These are phyloP conservation scores for Chernovozyma sophiae-reginae DNA, from an alignment of 1,139 yeast genomes.

Conservation along the genomic window DNA sequence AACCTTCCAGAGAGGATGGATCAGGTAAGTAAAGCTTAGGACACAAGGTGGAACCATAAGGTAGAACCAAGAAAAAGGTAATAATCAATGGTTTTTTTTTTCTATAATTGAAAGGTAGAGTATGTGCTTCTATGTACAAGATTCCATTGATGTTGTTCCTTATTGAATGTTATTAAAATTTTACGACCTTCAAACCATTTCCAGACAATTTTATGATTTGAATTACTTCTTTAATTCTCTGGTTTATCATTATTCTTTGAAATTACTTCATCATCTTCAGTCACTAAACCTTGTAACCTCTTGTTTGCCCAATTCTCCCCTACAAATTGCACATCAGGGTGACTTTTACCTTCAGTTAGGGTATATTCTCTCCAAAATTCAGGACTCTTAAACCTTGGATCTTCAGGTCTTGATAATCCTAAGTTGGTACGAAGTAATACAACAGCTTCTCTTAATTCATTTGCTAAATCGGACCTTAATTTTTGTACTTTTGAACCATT, in stretches of 20 bases:
- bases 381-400: slow-evolving; percentile 60
- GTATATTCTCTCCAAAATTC: slow-evolving; percentile 72
- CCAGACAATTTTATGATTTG: too few species aligned
- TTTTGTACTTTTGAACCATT: slow-evolving; percentile 59
- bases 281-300: slow-evolving; percentile 57
- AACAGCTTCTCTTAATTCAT: slow-evolving; percentile 61
- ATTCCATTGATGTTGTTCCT: too few species aligned
- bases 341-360: slow-evolving; percentile 58
- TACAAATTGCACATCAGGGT: slow-evolving; percentile 61
- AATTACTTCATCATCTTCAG: slow-evolving; percentile 25
- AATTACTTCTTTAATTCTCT: too few species aligned
- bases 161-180: too few species aligned
- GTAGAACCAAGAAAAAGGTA: too few species aligned
- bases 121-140: too few species aligned
- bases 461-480: slow-evolving; percentile 69
- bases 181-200: too few species aligned
- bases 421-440: slow-evolving; percentile 49
- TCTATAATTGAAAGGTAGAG: background rate
- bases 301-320: slow-evolving; percentile 81
- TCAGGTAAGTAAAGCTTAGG: too few species aligned
- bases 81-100: too few species aligned
- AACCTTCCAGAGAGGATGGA: too few species aligned
- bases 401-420: slow-evolving; percentile 53
- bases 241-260: too few species aligned
- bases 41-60: too few species aligned